Conservation (phyloP, 495 filamentous ascomycete genomes). For the Cercophora scortea region DNA sequence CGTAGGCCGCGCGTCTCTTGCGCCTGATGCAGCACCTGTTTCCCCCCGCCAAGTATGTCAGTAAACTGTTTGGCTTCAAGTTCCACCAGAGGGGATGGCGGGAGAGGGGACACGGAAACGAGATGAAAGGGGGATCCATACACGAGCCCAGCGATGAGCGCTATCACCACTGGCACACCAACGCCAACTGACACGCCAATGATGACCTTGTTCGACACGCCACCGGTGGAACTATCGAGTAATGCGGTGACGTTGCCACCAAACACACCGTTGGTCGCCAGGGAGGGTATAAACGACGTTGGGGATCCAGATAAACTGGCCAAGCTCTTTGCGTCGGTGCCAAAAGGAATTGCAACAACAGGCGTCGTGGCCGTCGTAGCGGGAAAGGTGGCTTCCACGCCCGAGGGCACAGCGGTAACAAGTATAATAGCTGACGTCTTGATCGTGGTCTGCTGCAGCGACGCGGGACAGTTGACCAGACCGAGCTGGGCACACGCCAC, state of each 20-base stretch:
- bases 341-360: constrained; percentile 2
- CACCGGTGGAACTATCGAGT: not conserved
- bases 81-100: no score
- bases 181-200: not conserved
- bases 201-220: not conserved
- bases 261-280: not conserved
- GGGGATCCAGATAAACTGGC: not conserved
- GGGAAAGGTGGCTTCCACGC: constrained; percentile 28
- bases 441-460: constrained; percentile 32
- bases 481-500: constrained; percentile 30
- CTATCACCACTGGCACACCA: not conserved
- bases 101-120: not conserved
- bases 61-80: no score
- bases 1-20: no score
- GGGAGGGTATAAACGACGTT: not conserved
- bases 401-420: constrained; percentile 30
- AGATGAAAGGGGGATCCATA: not conserved
- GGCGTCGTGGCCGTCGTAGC: constrained; percentile 11
- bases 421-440: constrained; percentile 23
- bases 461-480: constrained; percentile 38
- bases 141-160: not conserved
- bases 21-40: no score
- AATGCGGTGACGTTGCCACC: not conserved
- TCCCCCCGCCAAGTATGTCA: no score
- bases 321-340: not conserved